Evolutionary conservation across 148 eudicot genomes (phyloP), one percentile per base, ranked within the genome.

Genomic region (Pharnaceum exiguum): DNA sequence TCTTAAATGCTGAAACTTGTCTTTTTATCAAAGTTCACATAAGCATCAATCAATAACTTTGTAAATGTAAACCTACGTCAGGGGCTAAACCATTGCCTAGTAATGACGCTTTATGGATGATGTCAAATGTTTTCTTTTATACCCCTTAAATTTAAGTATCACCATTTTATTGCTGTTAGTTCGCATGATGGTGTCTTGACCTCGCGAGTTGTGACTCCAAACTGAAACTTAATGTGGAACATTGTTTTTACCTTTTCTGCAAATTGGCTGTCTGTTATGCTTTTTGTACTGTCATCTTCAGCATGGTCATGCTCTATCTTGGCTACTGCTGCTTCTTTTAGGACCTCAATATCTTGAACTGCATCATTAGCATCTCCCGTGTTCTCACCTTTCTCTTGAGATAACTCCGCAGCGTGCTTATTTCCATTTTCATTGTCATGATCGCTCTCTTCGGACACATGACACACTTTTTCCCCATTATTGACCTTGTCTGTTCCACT

Each of bases 401-500:
- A 50, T 31, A 28, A 44, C 36, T 18, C 30, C 30, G 16, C 2
- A 53, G 28, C n/a, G 24, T 55, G 38, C 51, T 31, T 36, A 31
- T 30, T 37, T 44, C 15, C 55, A 57, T 21, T 50, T 55, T 15
- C 40, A 28, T 33, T 40, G 32, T 12, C 51, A 46, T 47, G 39
- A n/a, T 55, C 16, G 19, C 42, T 35, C 30, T 47, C 47, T 47
- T 33, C 55, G 11, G 49, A 15, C 26, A 15, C 57, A 8, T 2
- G 16, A 6, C 26, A 10, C 33, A 29, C 38, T 4, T 31, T n/a
- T 28, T 51, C 59, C 27, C 44, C 52, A 59, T 67, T 59, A 18
- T 42, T 30, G 0, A 43, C 2, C 23, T 18, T n/a, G 16, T 39
- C 18, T n/a, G 29, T 38, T 56, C 15, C 23, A 27, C 40, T 36